phyloP scores from a whole-genome alignment of 2,329 filamentous ascomycete species.

The Dactylellina parvicollis region DNA sequence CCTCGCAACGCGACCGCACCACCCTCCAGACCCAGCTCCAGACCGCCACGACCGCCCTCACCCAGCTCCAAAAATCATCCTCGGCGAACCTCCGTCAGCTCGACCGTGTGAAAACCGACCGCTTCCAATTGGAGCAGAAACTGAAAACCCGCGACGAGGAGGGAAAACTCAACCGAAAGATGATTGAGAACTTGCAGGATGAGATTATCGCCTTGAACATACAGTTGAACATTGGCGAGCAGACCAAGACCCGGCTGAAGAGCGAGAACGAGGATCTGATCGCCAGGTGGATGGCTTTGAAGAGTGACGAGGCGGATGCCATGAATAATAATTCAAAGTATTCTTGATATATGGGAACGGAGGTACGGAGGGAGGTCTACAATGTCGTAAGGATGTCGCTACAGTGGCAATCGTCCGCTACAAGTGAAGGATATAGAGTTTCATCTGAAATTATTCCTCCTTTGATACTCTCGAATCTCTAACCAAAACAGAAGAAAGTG shows the following conservation, averaged over 20 bases:
- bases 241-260: slow-evolving; percentile 76
- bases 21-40: slow-evolving; percentile 51
- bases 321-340: slow-evolving; percentile 75
- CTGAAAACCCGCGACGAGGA: slow-evolving; percentile 83
- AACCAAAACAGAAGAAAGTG: background rate
- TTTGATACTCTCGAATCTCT: background rate
- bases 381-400: too few relatives aligned
- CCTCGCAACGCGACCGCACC: slow-evolving; percentile 56
- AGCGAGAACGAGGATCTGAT: slow-evolving; percentile 89
- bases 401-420: too few relatives aligned
- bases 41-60: slow-evolving; percentile 59
- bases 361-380: too few relatives aligned
- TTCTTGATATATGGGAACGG: slow-evolving; percentile 59
- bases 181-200: slow-evolving; percentile 79
- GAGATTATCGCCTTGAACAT: slow-evolving; percentile 89
- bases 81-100: slow-evolving; percentile 65
- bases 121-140: slow-evolving; percentile 87
- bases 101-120: slow-evolving; percentile 70
- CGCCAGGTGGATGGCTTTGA: slow-evolving; percentile 88
- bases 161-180: slow-evolving; percentile 69
- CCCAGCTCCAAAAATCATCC: slow-evolving; percentile 71
- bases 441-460: background rate
- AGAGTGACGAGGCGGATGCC: slow-evolving; percentile 83
- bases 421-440: too few relatives aligned
- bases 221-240: slow-evolving; percentile 85